Conservation (phyloP, 257 asterid genomes). For the Solanum appendiculatum region DNA sequence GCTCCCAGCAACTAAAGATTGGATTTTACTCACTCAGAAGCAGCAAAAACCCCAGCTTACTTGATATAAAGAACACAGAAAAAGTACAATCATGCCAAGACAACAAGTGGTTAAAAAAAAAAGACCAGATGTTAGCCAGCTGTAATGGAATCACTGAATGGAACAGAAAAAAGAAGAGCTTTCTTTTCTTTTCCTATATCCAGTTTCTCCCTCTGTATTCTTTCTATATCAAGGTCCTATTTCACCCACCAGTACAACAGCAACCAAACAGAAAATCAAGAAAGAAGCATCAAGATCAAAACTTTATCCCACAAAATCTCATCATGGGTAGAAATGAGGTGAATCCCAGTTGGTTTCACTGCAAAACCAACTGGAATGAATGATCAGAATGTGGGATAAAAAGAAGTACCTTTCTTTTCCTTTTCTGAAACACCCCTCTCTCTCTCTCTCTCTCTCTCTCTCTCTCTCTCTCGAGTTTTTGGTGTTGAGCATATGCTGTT, state of each 20-base stretch:
- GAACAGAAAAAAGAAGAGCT: conserved; percentile 11
- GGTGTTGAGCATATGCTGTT: conserved; percentile 26
- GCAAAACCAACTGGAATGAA: conserved; percentile 63
- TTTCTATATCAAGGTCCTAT: conserved; percentile 2
- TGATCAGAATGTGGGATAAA: conserved; percentile 31
- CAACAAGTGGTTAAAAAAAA: conserved; percentile 6
- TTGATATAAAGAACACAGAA: conserved; percentile 12
- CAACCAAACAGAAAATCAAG: background rate
- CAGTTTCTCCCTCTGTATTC: conserved; percentile 1
- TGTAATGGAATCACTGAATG: conserved; percentile 15
- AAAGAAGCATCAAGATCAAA: conserved; percentile 26
- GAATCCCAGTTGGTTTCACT: conserved; percentile 41
- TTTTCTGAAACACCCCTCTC: background rate
- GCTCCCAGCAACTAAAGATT: background rate
- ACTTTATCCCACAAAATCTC: conserved; percentile 26
- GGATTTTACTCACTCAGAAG: background rate
- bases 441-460: background rate
- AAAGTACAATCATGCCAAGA: conserved; percentile 30
- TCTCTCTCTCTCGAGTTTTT: conserved; percentile 2
- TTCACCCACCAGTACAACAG: background rate
- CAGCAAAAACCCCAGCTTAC: conserved; percentile 12
- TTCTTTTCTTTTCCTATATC: conserved; percentile 3
- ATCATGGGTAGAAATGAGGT: conserved; percentile 15
- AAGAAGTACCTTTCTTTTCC: conserved; percentile 19
- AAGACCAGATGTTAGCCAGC: conserved; percentile 7